Conservation (phyloP, 148 eudicot genomes). For the Spergularia marina region DNA sequence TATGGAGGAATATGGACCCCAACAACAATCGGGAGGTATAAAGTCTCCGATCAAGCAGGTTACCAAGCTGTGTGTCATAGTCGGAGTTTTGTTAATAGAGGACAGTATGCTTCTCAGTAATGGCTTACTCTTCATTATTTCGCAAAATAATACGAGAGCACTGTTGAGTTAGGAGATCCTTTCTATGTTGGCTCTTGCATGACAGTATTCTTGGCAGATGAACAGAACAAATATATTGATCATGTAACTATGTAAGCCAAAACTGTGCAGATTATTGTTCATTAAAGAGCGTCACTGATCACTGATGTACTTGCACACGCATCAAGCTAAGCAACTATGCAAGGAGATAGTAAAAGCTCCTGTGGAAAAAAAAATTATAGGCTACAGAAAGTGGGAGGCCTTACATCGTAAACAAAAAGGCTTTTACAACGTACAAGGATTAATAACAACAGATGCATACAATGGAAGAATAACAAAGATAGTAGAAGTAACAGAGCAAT, state of each 20-base stretch:
- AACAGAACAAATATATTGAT: too few relatives aligned
- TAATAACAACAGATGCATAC: not conserved
- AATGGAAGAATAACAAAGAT: not conserved
- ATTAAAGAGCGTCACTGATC: too few relatives aligned
- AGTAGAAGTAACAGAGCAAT: not conserved
- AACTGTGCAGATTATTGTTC: too few relatives aligned
- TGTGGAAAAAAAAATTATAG: not conserved
- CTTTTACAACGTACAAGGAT: not conserved
- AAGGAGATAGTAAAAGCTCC: conserved; percentile 10
- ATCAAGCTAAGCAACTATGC: not conserved
- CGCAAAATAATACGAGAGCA: not conserved
- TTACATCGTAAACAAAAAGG: not conserved
- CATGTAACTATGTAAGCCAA: too few relatives aligned
- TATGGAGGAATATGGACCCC: conserved; percentile 58
- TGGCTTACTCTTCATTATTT: not conserved
- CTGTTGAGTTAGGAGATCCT: not conserved
- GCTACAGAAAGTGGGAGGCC: not conserved
- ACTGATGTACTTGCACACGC: not conserved
- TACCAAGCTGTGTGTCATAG: not conserved
- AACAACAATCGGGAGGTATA: not conserved
- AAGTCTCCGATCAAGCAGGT: not conserved
- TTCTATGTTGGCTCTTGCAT: not conserved
- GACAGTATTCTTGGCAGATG: too few relatives aligned
- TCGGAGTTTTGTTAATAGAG: not conserved
- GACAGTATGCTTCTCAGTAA: not conserved